Base-by-base conservation (phyloP, 2,329 filamentous ascomycete species). In the Cercospora canescens region DNA sequence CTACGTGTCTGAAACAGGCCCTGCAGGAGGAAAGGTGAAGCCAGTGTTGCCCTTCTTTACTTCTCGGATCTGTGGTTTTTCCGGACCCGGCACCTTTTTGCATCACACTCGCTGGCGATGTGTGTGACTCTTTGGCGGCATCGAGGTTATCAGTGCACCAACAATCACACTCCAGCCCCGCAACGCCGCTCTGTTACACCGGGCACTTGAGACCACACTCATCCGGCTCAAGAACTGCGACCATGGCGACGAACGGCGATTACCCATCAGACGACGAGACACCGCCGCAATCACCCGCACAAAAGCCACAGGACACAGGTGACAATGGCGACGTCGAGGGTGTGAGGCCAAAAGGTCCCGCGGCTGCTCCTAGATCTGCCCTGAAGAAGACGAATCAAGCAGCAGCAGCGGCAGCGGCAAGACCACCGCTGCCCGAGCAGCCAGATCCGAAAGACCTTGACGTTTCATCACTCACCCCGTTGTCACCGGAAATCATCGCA, bases 401-500 rank as follows among this genome's bases (percentile, higher is more conserved):
- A 57, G 82, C 83, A 67, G 82, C 85, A 67, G 83, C 86, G 63
- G 84, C 86, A 66, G 84, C 84, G 66, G 81, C 88, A 63, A 83
- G 87, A 74, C 89, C 90, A 70, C 83, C 84, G 69, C 85, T 93
- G 65, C 95, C 95, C 75, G 92, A 93, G 74, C 95, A 99, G 84
- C 96, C 95, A 72, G 92, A 99, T 73, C 93, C 95, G 75, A 89
- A 91, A 79, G 90, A 93, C 74, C 87, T 99, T 76, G 92, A 98
- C 77, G 87, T 97, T 76, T 87, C 88, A 72, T 88, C 82, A 61
- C 85, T 99, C 74, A 92, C 86, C 72, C 94, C 95, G 65, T 85
- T 97, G 74, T 96, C 94, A 16, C 93, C 94, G 72, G 94, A 98
- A 80, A 98, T 99, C 78, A 99, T 99, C 78, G 93, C 93, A 68